Evolutionary conservation across 306 rosid genomes (phyloP).

Genomic region (Cicer pinnatifidum): DNA sequence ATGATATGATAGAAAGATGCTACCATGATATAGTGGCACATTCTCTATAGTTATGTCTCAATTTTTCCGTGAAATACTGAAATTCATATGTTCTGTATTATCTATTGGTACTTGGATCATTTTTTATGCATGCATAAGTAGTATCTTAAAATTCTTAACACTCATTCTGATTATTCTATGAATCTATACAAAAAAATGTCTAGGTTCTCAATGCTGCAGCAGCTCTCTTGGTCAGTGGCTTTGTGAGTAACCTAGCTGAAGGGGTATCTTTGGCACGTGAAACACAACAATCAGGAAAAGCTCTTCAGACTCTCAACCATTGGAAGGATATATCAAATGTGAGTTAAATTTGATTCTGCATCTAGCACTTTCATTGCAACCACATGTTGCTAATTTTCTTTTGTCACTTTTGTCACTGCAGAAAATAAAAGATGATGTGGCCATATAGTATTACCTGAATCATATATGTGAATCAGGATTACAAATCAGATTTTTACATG

Average conservation of each 20-base stretch:
- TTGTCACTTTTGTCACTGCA: conserved; percentile 44
- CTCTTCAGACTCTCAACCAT: conserved; percentile 68
- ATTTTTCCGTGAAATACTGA: neutral
- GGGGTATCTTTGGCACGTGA: conserved; percentile 78
- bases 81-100: conserved; percentile 28
- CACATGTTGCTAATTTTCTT: neutral
- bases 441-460: conserved; percentile 38
- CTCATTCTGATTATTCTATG: conserved; percentile 27
- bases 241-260: conserved; percentile 65
- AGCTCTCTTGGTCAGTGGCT: conserved; percentile 72
- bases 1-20: conserved; percentile 10
- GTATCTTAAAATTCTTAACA: neutral
- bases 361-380: conserved; percentile 22
- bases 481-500: conserved; percentile 27
- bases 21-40: conserved; percentile 4
- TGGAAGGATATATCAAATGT: conserved; percentile 73
- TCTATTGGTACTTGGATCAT: neutral
- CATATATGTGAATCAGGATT: conserved; percentile 2
- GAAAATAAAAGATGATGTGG: conserved; percentile 48
- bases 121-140: conserved; percentile 2
- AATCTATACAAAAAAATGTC: conserved; percentile 31
- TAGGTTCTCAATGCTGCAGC: conserved; percentile 92
- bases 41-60: conserved; percentile 17
- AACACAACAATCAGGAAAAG: conserved; percentile 79
- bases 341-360: conserved; percentile 41